phyloP scores from a whole-genome alignment of 345 rosid species.

The Brassica cretica region DNA sequence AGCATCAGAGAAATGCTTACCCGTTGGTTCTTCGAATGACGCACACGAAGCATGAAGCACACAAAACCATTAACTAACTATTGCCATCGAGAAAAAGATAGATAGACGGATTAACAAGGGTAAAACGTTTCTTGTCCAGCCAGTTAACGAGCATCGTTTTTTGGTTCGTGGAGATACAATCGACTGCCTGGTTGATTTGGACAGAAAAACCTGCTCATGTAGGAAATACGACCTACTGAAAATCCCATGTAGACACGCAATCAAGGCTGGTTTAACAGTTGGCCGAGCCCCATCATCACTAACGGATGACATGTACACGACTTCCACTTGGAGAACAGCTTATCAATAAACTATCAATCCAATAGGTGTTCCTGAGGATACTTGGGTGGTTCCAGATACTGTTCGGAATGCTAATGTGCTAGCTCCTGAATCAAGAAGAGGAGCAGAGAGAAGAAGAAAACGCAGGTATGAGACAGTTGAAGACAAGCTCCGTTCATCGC shows the following conservation, averaged over 20 bases:
- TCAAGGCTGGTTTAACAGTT: neutral
- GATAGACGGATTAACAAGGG: neutral
- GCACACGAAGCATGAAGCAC: neutral
- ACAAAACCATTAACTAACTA: neutral
- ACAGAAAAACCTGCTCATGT: neutral
- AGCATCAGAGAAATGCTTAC: neutral
- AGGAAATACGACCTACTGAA: neutral
- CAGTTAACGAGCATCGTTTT: neutral
- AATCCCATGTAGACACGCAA: neutral
- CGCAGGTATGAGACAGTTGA: neutral
- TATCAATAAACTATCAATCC: neutral
- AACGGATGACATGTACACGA: neutral
- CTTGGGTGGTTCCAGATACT: neutral
- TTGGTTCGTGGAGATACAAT: neutral
- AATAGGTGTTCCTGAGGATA: neutral
- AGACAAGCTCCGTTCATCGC: neutral
- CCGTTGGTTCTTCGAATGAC: neutral
- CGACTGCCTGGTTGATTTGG: neutral
- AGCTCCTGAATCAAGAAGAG: neutral
- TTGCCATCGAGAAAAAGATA: neutral
- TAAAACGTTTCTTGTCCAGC: neutral
- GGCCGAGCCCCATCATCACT: neutral
- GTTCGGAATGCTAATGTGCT: neutral
- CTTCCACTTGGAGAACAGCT: neutral
- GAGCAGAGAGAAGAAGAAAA: neutral